phyloP scores from a whole-genome alignment of 768 basidiomycete species.

The Auricularia cornea region DNA sequence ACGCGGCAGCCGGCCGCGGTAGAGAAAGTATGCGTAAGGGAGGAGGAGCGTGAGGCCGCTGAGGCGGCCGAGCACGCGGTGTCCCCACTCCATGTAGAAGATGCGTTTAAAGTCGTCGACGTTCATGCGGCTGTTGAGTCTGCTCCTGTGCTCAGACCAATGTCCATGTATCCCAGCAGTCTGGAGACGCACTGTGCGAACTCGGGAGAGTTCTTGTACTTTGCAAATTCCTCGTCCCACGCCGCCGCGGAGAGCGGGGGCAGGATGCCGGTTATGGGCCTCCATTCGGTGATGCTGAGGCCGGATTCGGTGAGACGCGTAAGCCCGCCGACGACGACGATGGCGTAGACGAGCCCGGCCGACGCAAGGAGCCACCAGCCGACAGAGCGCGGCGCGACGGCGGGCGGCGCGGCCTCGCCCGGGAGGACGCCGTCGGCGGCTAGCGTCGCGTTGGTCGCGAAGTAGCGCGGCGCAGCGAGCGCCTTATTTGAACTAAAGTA shows the following conservation, averaged over 20 bases:
- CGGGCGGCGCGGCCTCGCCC: slow-evolving; percentile 20
- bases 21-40: slow-evolving; percentile 73
- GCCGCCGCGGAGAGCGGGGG: slow-evolving; percentile 70
- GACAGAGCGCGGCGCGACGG: slow-evolving; percentile 60
- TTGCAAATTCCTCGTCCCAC: slow-evolving; percentile 86
- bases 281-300: slow-evolving; percentile 97
- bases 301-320: slow-evolving; percentile 97
- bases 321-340: slow-evolving; percentile 92
- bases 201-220: slow-evolving; percentile 92
- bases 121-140: slow-evolving; percentile 82
- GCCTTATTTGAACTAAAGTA: slow-evolving; percentile 1
- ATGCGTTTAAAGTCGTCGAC: slow-evolving; percentile 91
- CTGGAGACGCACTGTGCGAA: slow-evolving; percentile 71
- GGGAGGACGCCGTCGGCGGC: slow-evolving; percentile 12
- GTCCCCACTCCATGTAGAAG: slow-evolving; percentile 98
- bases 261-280: slow-evolving; percentile 78
- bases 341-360: slow-evolving; percentile 78
- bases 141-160: slow-evolving; percentile 24
- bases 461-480: slow-evolving; percentile 27
- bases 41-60: slow-evolving; percentile 77
- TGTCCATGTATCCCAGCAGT: slow-evolving; percentile 1
- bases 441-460: slow-evolving; percentile 28
- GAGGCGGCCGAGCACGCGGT: slow-evolving; percentile 85
- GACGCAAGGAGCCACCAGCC: slow-evolving; percentile 81
- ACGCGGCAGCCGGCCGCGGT: slow-evolving; percentile 58